Base-by-base conservation (phyloP, 495 filamentous ascomycete genomes). In the Penicillium verhagenii region DNA sequence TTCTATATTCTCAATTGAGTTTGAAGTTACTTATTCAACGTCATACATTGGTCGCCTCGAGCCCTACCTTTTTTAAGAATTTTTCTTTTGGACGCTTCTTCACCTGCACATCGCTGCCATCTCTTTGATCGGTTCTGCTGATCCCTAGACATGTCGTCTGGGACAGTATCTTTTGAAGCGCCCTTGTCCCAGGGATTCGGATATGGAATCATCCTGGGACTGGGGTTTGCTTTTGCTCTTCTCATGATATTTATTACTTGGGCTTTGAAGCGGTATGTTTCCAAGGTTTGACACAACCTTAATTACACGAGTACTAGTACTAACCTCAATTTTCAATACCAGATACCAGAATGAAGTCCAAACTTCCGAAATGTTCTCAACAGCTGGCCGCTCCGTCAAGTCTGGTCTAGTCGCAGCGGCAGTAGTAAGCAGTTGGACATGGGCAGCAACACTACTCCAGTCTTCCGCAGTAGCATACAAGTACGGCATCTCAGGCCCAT, bases 301-400 rank as follows among this genome's bases (percentile, higher is more conserved):
- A 8, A 31, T 39, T 39, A 35, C 29, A 26, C 2, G n/a, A n/a
- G 25, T 31, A 1, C 11, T 13, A 35, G 16, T 6, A 45, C 46
- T 37, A 23, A 43, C 35, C 45, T 24, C 7, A 23, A 16, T 33
- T 25, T 0, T 35, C 9, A 23, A 25, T 19, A 50, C 4, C 47
- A 85, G 85, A 60, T 97, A 96, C 67, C 93, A 96, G 68, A 80
- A 91, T 76, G 93, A 97, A 73, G 80, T 96, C 6, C 92, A 96
- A 72, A 97, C 93, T 1, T 95, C 90, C 0, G 93, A 97, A 72
- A 96, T 95, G 89, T 97, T 97, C 82, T 91, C 83, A 55, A 97
- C 93, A 2, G 93, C 93, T 44, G 93, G 93, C 16, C 79, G 93
- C 43, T 96, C 92, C 9, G 93, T 97, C 62, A 97, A 96, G 63